Base-by-base conservation (phyloP, 2,329 filamentous ascomycete genomes). In the Fusarium aywerte region DNA sequence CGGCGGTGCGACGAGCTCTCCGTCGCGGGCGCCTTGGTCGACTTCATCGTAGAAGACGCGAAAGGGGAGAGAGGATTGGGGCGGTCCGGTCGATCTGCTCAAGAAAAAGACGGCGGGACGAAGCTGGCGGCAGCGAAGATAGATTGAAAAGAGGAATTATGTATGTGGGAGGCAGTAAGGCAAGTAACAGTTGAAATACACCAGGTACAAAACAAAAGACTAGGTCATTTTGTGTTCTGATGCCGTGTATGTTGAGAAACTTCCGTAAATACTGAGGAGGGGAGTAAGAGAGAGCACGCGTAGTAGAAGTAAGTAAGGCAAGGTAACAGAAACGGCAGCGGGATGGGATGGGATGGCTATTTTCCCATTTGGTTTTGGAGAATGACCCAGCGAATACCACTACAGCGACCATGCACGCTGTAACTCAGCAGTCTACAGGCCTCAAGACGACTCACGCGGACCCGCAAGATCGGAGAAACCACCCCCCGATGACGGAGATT, bases 1-100 rank as follows among this genome's bases (percentile, higher is more conserved):
- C 87, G 83, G 72, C 87, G 85, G 78, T 81, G 83, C 63, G 85
- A 84, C 62, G 79, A 73, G 40, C 78, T 74, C 52, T 83, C 80
- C 43, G 74, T 74, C 36, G 80, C 76, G 56, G 80, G 74, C 25
- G 80, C 78, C 72, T 86, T 87, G 47, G 83, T 82, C 43, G 85
- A 83, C 78, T 86, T 88, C 86, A 88, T 88, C 36, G 72, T 78
- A 66, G 66, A 45, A 56, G 45, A 67, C 52, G 54, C 60, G 61
- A 58, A 55, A 71, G 54, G 52, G 55, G 39, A 48, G 45, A 52
- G 58, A 71, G 44, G 59, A 64, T 64, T 52, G 35, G 58, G 47
- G 50, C 56, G 58, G 64, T 53, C 56, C 45, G 64, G 62, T 73
- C 65, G 62, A 68, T 59, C 63, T 71, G 62, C 31, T 70, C 58